phyloP scores from a whole-genome alignment of 352 stramenopile genomes.

The Poterioochromonas sp. region DNA sequence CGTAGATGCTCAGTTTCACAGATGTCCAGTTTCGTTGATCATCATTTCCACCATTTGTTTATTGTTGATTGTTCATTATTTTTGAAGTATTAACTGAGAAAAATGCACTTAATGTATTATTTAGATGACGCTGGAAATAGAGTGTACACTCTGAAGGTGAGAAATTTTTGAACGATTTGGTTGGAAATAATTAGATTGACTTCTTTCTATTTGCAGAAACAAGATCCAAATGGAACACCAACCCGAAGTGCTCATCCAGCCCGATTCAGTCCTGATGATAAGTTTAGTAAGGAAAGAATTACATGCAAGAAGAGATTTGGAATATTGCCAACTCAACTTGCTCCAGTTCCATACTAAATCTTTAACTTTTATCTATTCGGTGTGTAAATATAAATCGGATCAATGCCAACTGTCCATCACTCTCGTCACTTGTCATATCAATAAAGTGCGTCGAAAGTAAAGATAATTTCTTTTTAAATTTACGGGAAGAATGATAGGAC shows the following conservation, averaged over 20 bases:
- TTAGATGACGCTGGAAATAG: constrained; percentile 85
- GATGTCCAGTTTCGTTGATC: too few relatives aligned
- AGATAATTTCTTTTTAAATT: neutral
- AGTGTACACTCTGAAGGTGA: constrained; percentile 97
- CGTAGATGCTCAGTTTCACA: too few relatives aligned
- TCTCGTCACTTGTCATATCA: neutral
- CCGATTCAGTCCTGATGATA: constrained; percentile 97
- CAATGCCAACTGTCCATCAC: neutral
- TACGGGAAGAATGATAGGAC: neutral
- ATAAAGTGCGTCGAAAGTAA: neutral
- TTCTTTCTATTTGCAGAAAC: constrained; percentile 63
- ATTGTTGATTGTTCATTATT: too few relatives aligned
- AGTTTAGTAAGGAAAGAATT: constrained; percentile 95
- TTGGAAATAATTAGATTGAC: constrained; percentile 4
- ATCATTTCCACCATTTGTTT: too few relatives aligned
- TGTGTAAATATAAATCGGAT: neutral
- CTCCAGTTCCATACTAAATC: neutral
- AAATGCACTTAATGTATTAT: constrained; percentile 99
- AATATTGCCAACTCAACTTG: constrained; percentile 85
- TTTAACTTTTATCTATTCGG: neutral
- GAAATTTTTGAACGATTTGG: constrained; percentile 31
- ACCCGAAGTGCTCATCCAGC: constrained; percentile 91
- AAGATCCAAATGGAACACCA: constrained; percentile 75
- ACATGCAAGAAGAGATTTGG: constrained; percentile 96
- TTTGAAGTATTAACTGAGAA: too few relatives aligned